These are phyloP conservation scores for Thelephora ganbajun DNA, from an alignment of 768 basidiomycete genomes.

Conservation along the genomic window DNA sequence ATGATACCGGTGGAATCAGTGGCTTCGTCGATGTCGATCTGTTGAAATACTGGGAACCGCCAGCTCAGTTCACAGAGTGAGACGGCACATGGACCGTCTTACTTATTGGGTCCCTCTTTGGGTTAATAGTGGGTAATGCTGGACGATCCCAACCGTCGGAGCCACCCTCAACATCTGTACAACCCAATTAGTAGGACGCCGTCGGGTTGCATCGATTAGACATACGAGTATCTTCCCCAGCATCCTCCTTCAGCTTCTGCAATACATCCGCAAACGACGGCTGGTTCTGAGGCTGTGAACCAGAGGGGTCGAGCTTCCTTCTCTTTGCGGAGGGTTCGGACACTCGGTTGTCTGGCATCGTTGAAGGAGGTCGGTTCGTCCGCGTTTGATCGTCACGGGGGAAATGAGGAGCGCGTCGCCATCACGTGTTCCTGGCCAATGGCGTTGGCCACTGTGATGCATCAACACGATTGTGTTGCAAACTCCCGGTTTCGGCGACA, in stretches of 20 bases:
- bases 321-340: slow-evolving; percentile 19
- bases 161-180: slow-evolving; percentile 60
- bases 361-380: no score
- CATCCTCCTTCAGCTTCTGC: slow-evolving; percentile 20
- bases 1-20: slow-evolving; percentile 29
- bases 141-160: slow-evolving; percentile 66
- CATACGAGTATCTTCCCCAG: slow-evolving; percentile 10
- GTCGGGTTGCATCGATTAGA: neutral
- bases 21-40: slow-evolving; percentile 82
- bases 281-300: slow-evolving; percentile 12
- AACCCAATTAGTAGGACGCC: neutral
- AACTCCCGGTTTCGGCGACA: no score
- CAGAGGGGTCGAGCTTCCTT: slow-evolving; percentile 16
- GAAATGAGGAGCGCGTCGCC: no score
- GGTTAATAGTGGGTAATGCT: slow-evolving; percentile 35
- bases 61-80: neutral
- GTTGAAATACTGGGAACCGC: slow-evolving; percentile 66
- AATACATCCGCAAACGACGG: slow-evolving; percentile 27
- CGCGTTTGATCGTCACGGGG: no score
- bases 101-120: slow-evolving; percentile 58
- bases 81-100: slow-evolving; percentile 10
- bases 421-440: no score
- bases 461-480: no score
- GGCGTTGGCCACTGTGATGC: no score
- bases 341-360: no score